Evolutionary conservation across 2,329 filamentous ascomycete species (phyloP), one percentile per base, ranked within the genome.

Genomic region (Proliferodiscus dingleyae): DNA sequence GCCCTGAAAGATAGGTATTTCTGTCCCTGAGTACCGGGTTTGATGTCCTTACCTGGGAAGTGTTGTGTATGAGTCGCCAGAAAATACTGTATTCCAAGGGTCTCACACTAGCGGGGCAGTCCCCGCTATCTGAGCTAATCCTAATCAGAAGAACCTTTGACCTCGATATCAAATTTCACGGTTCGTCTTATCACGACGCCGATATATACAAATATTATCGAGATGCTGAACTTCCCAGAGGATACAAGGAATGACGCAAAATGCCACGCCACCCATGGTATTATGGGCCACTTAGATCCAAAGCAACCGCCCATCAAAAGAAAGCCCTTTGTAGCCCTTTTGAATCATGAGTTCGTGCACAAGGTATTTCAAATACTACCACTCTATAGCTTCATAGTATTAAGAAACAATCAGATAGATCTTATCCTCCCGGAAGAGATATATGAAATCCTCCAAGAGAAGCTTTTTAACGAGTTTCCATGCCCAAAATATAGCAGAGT

Each of bases 301-400:
- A 74, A 77, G 46, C 84, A 89, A 58, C 74, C 79, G 23, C 84
- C 89, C 2, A 72, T 70, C 5, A 90, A 85, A 61, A 83, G 80
- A 59, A 82, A 86, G 56, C 90, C 89, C 3, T 95, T 91, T 73
- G 75, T 78, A 1, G 73, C 80, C 1, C 75, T 95, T 51, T 65
- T 77, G 19, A 68, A 72, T 2, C 80, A 86, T 41, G 73, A 75
- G 29, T 89, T 86, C 61, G 71, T 83, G 19, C 83, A 91, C 61
- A 85, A 80, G 58, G 84, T 83, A 63, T 44, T 61, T 49, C 6
- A 32, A 24, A 10, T 15, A 11, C 19, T 5, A 37, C 10, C 9
- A 4, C 18, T 30, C n/a, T 37, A 23, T 7, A 37, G 6, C 9
- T 42, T 5, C 36, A n/a, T n/a, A n/a, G 13, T 30, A 28, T 29